phyloP scores from a whole-genome alignment of 345 rosid genomes.

The Eucalyptus viminalis region DNA sequence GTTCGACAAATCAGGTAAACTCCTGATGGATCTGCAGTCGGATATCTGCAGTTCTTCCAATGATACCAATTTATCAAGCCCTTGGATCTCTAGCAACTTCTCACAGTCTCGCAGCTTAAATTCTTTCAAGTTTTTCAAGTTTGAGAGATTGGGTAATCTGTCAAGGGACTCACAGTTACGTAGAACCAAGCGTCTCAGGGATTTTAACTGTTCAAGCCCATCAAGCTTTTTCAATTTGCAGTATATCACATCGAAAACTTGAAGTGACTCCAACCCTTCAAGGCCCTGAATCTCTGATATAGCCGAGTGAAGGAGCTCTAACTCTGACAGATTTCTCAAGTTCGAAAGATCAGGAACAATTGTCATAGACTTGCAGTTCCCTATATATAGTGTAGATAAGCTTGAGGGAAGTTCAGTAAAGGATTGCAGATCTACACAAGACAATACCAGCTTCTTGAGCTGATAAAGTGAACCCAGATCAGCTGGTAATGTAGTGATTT shows the following conservation, averaged over 20 bases:
- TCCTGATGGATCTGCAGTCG: not conserved
- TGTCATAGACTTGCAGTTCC: slow-evolving; percentile 6
- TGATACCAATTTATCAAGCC: not conserved
- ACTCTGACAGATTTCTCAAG: not conserved
- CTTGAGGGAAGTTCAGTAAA: not conserved
- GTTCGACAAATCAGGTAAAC: not conserved
- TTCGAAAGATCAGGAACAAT: not conserved
- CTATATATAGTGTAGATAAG: not conserved
- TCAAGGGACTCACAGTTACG: not conserved
- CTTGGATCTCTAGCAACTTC: not conserved
- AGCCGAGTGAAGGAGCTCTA: slow-evolving; percentile 3
- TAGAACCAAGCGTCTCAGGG: not conserved
- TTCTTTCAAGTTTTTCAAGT: not conserved
- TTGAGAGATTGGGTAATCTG: not conserved
- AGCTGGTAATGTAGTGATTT: not conserved
- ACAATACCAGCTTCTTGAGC: slow-evolving; percentile 1
- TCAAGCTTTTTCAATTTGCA: not conserved
- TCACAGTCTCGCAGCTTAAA: not conserved
- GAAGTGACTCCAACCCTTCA: slow-evolving; percentile 1
- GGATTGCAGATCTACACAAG: not conserved
- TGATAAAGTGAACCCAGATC: not conserved
- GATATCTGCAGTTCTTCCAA: not conserved
- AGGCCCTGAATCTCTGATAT: not conserved
- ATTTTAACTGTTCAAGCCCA: not conserved
- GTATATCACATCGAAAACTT: not conserved